Evolutionary conservation across 2,329 filamentous ascomycete genomes (phyloP).

Genomic region (Mycogone perniciosa): DNA sequence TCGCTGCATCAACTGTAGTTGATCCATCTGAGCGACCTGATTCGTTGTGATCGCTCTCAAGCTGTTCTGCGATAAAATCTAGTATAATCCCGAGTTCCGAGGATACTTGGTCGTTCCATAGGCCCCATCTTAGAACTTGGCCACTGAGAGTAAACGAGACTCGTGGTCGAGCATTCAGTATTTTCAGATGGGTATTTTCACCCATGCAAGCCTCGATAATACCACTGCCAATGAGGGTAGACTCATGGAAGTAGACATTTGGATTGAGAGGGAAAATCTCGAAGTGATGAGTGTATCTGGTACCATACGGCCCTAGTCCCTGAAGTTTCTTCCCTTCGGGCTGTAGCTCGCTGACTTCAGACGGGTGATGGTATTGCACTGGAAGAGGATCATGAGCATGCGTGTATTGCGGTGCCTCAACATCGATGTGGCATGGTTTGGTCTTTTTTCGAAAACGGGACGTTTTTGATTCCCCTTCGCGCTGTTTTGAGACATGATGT

Average conservation of each 20-base stretch:
- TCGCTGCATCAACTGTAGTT: slow-evolving; percentile 26
- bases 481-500: neutral
- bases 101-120: slow-evolving; percentile 52
- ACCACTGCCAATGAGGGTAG: slow-evolving; percentile 52
- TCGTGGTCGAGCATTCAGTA: slow-evolving; percentile 27
- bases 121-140: slow-evolving; percentile 46
- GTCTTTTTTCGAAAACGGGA: slow-evolving; percentile 38
- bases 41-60: slow-evolving; percentile 18
- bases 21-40: slow-evolving; percentile 4
- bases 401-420: slow-evolving; percentile 45
- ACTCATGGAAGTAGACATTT: slow-evolving; percentile 53
- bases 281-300: slow-evolving; percentile 56
- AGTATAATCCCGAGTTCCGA: slow-evolving; percentile 57
- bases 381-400: slow-evolving; percentile 48
- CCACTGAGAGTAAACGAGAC: slow-evolving; percentile 42
- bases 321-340: slow-evolving; percentile 29
- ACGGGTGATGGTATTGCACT: slow-evolving; percentile 5
- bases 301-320: slow-evolving; percentile 55
- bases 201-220: slow-evolving; percentile 36
- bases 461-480: neutral
- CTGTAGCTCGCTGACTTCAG: slow-evolving; percentile 13
- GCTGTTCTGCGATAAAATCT: slow-evolving; percentile 49
- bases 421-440: slow-evolving; percentile 40
- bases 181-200: slow-evolving; percentile 20
- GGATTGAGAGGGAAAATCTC: slow-evolving; percentile 52